phyloP scores from a whole-genome alignment of 805 yeast genomes.

The Tetrapisispora taiwanensis region DNA sequence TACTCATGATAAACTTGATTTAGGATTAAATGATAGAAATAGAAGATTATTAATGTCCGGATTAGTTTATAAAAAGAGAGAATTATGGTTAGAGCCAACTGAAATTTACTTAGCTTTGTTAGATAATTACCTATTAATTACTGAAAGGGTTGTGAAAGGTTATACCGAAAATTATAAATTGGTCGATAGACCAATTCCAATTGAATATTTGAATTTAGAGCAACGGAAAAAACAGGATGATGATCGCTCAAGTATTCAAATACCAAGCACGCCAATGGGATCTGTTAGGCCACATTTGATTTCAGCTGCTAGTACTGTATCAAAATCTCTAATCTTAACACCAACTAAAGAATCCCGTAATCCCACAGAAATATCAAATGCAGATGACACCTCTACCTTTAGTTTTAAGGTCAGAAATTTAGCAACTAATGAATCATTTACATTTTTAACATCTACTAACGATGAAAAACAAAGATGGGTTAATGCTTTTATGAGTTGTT shows the following conservation, averaged over 20 bases:
- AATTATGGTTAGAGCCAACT: constrained; percentile 48
- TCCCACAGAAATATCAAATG: constrained; percentile 12
- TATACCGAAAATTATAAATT: constrained; percentile 31
- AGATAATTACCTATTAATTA: constrained; percentile 61
- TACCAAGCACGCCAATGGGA: constrained; percentile 13
- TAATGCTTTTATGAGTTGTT: constrained; percentile 38
- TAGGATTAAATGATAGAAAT: constrained; percentile 43
- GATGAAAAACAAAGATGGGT: constrained; percentile 54
- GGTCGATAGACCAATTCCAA: constrained; percentile 50
- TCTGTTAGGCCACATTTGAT: constrained; percentile 16
- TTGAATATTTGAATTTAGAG: constrained; percentile 48
- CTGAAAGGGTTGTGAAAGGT: constrained; percentile 43
- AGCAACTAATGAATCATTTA: constrained; percentile 45
- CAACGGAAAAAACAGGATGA: constrained; percentile 24
- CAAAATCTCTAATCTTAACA: constrained; percentile 9
- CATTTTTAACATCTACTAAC: constrained; percentile 38
- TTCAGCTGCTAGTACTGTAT: constrained; percentile 16
- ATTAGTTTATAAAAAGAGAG: constrained; percentile 50
- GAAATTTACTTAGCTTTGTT: constrained; percentile 46
- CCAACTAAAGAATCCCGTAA: background rate
- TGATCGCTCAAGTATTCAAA: constrained; percentile 1
- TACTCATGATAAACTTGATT: constrained; percentile 25
- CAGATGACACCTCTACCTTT: constrained; percentile 9
- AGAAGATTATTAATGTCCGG: constrained; percentile 53
- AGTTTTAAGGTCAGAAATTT: constrained; percentile 48